Conservation (phyloP, 495 filamentous ascomycete genomes). For the Articulospora tetracladia region DNA sequence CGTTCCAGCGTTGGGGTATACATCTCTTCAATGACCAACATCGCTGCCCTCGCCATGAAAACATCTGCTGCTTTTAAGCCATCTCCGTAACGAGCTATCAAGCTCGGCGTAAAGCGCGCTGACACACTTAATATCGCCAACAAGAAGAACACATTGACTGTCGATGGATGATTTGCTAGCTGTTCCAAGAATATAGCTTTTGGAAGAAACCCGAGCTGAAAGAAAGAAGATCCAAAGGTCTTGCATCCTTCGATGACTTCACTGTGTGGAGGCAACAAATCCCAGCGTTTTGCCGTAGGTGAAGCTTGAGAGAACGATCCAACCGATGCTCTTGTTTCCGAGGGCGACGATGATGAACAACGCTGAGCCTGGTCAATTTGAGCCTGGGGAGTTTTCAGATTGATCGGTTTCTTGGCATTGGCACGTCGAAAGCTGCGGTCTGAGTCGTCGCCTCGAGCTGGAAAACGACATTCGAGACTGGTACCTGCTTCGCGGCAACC, state of each 20-base stretch:
- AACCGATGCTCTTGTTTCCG: not conserved
- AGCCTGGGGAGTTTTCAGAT: not conserved
- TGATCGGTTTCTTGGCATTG: not conserved
- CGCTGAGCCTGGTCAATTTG: not conserved
- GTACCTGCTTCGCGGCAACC: not conserved
- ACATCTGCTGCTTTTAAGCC: slow-evolving; percentile 39
- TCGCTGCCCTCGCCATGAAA: slow-evolving; percentile 44
- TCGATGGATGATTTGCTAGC: slow-evolving; percentile 34
- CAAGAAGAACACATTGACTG: slow-evolving; percentile 43
- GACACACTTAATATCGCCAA: slow-evolving; percentile 44
- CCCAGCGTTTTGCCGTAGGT: not conserved
- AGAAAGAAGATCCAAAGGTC: slow-evolving; percentile 25
- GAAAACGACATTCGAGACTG: not conserved
- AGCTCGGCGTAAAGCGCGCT: slow-evolving; percentile 40
- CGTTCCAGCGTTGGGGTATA: slow-evolving; percentile 46
- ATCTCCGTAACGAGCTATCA: slow-evolving; percentile 39
- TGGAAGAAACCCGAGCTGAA: slow-evolving; percentile 41
- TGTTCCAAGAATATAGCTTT: slow-evolving; percentile 42
- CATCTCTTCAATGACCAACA: slow-evolving; percentile 40
- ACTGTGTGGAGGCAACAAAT: not conserved
- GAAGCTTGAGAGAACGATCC: not conserved
- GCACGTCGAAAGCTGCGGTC: not conserved
- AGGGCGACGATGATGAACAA: not conserved
- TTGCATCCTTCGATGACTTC: slow-evolving; percentile 1
- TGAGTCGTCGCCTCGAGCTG: not conserved